Base-by-base conservation (phyloP, 1,284 basidiomycete genomes). In the Boletellus deceptivus region DNA sequence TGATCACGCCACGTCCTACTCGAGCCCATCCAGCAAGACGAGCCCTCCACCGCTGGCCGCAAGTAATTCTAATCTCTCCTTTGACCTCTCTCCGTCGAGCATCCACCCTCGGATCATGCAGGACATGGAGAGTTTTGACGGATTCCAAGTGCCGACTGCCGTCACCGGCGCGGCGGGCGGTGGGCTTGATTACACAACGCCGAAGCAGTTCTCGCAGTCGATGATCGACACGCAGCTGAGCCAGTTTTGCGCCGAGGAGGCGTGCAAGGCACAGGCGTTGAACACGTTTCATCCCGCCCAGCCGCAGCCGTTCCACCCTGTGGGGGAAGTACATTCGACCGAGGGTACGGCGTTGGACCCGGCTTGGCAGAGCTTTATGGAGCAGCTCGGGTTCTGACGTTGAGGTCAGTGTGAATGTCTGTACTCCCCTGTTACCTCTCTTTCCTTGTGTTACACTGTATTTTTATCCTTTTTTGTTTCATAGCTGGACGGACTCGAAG, bases 361-460 rank as follows among this genome's bases (percentile, higher is more conserved):
- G 24, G 77, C 80, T 0, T 86, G 84, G 84, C 78, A 82, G 61
- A 78, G 73, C 54, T 83, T 86, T 49, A 79, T 84, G 39, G 81
- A 84, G 62, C 84, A 86, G 59, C 70, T 86, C 46, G 84, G 84
- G 2, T 86, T 84, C 59, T 82, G 55, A 59, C 10, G 29, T 13
- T 11, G 29, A 31, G 11, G 29, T 4, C 11, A 5, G 29, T 31
- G 11, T 8, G 9, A 31, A 8, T 31, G 4, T 31, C 29, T 31
- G 29, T 4, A 3, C 29, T n/a, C 9, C 10, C 4, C 29, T 31
- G 29, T 31, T 31, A 25, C 29, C 29, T 31, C 9, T 31, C 9
- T 31, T 31, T 31, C 11, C 9, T 31, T 31, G 29, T 13, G 29
- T 11, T 31, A 13, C 29, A 8, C 29, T 13, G 29, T 31, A 13